phyloP scores from a whole-genome alignment of 2,329 filamentous ascomycete genomes.

The Neonectria sp. region DNA sequence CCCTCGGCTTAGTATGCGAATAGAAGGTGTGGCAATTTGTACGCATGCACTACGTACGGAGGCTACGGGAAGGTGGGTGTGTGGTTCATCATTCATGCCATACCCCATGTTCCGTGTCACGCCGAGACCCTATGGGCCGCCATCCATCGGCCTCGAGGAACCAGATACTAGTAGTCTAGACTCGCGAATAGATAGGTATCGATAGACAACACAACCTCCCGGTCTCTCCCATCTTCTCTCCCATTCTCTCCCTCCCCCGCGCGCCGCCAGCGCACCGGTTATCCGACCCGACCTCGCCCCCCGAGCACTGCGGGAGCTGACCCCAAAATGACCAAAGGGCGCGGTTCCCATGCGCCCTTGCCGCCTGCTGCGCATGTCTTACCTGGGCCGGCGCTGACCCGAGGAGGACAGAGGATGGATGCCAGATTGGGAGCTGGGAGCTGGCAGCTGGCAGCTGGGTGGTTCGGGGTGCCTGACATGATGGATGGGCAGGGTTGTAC shows the following conservation, averaged over 20 bases:
- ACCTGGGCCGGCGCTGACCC: constrained; percentile 22
- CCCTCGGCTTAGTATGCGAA: not conserved
- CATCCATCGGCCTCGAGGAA: not conserved
- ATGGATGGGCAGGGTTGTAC: constrained; percentile 21
- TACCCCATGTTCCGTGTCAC: constrained; percentile 22
- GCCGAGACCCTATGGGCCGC: constrained; percentile 21
- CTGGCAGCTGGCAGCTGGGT: constrained; percentile 11
- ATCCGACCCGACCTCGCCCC: constrained; percentile 13
- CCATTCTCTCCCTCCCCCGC: constrained; percentile 8
- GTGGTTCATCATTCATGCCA: constrained; percentile 19
- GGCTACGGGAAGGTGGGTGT: constrained; percentile 15
- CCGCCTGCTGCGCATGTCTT: constrained; percentile 31
- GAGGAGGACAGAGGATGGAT: not conserved
- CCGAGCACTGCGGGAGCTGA: constrained; percentile 30
- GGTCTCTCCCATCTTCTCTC: constrained; percentile 1
- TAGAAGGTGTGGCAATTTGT: not conserved
- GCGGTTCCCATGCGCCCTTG: constrained; percentile 32
- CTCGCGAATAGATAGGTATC: not conserved
- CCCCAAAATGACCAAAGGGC: not conserved
- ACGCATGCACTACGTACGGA: not conserved
- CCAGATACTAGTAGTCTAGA: not conserved
- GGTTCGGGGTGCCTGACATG: constrained; percentile 42
- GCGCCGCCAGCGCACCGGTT: constrained; percentile 5
- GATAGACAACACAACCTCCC: not conserved
- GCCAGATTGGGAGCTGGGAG: not conserved